Evolutionary conservation across 495 filamentous ascomycete species (phyloP), one percentile per base, ranked within the genome.

Genomic region (Hypomontagnella submonticulosa): DNA sequence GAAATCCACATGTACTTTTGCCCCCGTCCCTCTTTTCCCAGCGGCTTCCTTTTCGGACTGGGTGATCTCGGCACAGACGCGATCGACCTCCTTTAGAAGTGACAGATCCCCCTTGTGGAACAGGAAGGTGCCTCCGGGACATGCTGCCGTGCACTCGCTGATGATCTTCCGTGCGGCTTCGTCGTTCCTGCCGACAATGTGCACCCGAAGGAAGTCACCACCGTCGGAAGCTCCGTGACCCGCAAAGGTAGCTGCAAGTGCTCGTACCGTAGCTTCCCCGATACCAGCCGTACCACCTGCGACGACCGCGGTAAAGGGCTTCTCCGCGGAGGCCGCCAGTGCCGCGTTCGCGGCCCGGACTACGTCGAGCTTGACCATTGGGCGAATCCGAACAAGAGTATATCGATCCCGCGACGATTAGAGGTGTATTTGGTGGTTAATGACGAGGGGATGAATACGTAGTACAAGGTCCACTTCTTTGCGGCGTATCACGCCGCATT

Each of bases 121-220:
- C n/a, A 10, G 38, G 19, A 71, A 71, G 16, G 46, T 19, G 7
- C 51, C 67, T 11, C 30, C 15, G 7, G 69, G 54, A 43, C 62
- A 69, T 9, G 49, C 18, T 5, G 44, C 20, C 8, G 19, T 32
- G 55, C 62, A 65, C 16, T 70, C 68, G 9, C 34, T 19, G 6
- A 73, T 53, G 41, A 69, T 71, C 33, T 66, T 60, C 11, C 46
- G 33, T 0, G 61, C 72, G 15, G 64, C 68, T 1, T 30, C 52
- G 8, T 58, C 57, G 34, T 73, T 71, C 12, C 70, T 46, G 13
- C 71, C 67, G 15, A 73, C 68, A 13, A 75, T 58, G 61, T 73
- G 58, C 16, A 66, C 61, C 37, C 57, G 67, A 16, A 63, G 46
- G 7, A 44, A 57, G 12, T 13, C 16, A 20, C 23, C 13, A 1